Evolutionary conservation across 345 rosid genomes (phyloP), one percentile per base, ranked within the genome.

Genomic region (Carallia pectinifolia): DNA sequence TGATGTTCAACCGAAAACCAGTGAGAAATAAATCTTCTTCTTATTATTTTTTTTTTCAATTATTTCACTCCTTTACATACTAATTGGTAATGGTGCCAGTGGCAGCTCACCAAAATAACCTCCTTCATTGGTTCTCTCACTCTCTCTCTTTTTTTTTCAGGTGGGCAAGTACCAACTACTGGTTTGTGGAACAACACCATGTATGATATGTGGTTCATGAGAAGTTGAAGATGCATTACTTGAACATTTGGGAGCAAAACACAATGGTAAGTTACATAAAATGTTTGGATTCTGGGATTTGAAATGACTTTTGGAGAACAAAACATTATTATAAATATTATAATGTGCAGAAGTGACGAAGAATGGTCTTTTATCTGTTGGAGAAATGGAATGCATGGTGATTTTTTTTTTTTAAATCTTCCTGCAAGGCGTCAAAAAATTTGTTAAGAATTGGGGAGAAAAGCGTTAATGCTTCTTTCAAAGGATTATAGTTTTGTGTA

Each of bases 361-460:
- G 85, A 98, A 96, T 82, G 98, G 97, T 50, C 79, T 96, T 73
- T 96, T 92, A 84, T 89, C 99, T 19, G 90, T 96, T 69, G 97
- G 98, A 70, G 98, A 96, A 81, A 92, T 96, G 99, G 99, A 96
- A 81, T 96, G 99, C 84, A 96, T 96, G 99, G 98, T 96, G 74
- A 74, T 79, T 62, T 47, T 73, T 77, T 70, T 23, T 23, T 23
- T 23, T 23, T 23, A 8, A 17, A 2, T 65, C 50, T 62, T 71
- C 61, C 23, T 64, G 59, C n/a, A 38, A 39, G 6, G 4, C 31
- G 10, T 55, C 6, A 19, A 19, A 29, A 54, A n/a, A 27, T 54
- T 19, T 54, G 6, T 12, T n/a, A 55, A 55, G 47, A 12, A 39
- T 39, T 39, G 47, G 47, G 2, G 13, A 39, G 47, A 39, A 39